Evolutionary conservation across 2,329 filamentous ascomycete genomes (phyloP), one percentile per base, ranked within the genome.

Genomic region (Escovopsis sp.): DNA sequence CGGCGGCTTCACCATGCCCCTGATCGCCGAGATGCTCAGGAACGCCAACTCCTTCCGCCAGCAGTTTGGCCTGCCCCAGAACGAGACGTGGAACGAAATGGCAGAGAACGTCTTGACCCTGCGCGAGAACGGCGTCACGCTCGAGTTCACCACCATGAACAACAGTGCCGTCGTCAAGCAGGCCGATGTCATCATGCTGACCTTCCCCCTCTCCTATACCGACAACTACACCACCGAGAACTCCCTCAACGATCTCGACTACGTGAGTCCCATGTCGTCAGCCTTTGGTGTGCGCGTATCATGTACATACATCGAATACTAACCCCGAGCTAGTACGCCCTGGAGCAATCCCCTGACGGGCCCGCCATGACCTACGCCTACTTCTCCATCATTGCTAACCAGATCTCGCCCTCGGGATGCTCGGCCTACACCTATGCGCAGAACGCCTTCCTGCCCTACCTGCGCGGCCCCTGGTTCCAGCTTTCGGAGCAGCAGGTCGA

Each of bases 351-450:
- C 13, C 61, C 71, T 0, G 70, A 81, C 47, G 80, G 81, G 0
- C 81, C 80, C 0, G 80, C 74, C 7, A 84, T 84, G 81, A 84
- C 80, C 1, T 84, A 78, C 56, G 75, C 76, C 11, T 76, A 81
- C 12, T 82, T 81, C 57, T 74, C 74, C 45, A 74, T 83, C 39
- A 72, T 76, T 9, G 78, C 79, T 25, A 80, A 78, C 44, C 67
- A 74, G 41, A 66, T 82, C n/a, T 76, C 74, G 1, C 70, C 71
- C 0, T 79, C 76, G 1, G 79, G 80, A 4, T 84, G 80, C 56
- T 74, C 78, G 0, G 71, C 74, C 3, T 82, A 75, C 53, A 83
- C 79, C 0, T 83, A 83, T 51, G 67, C 74, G 7, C 66, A 81
- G 27, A 74, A 79, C 45, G 72, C 74, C 0, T 74, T 68, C 32